These are phyloP conservation scores for Hypocrella siamensis DNA, from an alignment of 2,329 filamentous ascomycete genomes.

Conservation along the genomic window DNA sequence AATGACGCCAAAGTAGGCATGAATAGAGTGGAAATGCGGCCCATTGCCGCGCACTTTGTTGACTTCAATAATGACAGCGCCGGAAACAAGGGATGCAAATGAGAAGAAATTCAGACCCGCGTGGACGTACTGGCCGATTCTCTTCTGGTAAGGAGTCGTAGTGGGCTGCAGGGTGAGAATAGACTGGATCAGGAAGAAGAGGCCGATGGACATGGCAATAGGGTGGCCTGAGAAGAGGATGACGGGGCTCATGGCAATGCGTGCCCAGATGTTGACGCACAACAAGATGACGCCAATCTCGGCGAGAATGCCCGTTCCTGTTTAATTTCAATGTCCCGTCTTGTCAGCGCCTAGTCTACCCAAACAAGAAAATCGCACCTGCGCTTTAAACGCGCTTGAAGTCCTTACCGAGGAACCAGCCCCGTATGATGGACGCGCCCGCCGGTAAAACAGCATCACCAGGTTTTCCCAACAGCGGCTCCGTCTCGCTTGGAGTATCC, in stretches of 20 bases:
- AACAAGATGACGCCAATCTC: constrained; percentile 68
- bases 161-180: constrained; percentile 76
- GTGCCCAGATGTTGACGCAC: constrained; percentile 60
- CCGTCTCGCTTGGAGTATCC: constrained; percentile 17
- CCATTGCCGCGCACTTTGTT: constrained; percentile 62
- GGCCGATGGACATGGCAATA: constrained; percentile 48
- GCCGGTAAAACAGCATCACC: constrained; percentile 61
- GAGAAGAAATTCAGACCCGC: constrained; percentile 52
- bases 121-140: constrained; percentile 43
- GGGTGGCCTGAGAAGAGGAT: constrained; percentile 85
- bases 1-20: constrained; percentile 68
- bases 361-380: constrained; percentile 1
- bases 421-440: constrained; percentile 47
- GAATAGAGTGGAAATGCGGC: constrained; percentile 62
- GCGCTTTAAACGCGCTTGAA: too few relatives aligned
- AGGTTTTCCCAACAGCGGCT: constrained; percentile 34
- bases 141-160: constrained; percentile 59
- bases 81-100: constrained; percentile 44
- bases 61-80: constrained; percentile 58
- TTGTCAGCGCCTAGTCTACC: neutral
- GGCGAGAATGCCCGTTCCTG: constrained; percentile 68
- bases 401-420: constrained; percentile 54
- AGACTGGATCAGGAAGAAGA: constrained; percentile 64
- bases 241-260: constrained; percentile 52
- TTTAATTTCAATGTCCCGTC: neutral